A percentile compares a stretch with the other conserved stretches of the same genome.
These are phyloP conservation scores for Lichina pygmaea DNA, from an alignment of 495 filamentous ascomycete genomes.

Conservation along the genomic window DNA sequence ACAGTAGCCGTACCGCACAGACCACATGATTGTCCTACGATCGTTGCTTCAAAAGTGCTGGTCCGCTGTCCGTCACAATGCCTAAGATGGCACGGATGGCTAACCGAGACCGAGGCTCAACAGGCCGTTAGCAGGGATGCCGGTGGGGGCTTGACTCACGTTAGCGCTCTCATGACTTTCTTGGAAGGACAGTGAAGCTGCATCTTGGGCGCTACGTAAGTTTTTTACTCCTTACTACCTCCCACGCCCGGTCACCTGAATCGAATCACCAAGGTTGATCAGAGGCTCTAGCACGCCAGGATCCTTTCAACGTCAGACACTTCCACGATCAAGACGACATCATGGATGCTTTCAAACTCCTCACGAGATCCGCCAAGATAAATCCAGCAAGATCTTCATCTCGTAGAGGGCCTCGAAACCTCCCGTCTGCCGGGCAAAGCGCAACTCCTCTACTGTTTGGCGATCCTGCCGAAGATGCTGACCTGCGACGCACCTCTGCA, in stretches of 20 bases:
- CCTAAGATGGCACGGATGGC: too few species aligned
- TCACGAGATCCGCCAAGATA: slow-evolving; percentile 25
- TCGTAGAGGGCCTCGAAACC: slow-evolving; percentile 4
- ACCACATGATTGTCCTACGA: too few species aligned
- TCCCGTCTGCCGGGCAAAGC: slow-evolving; percentile 21
- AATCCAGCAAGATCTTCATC: slow-evolving; percentile 8
- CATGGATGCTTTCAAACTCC: slow-evolving; percentile 28
- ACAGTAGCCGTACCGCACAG: too few species aligned
- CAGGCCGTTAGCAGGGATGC: too few species aligned
- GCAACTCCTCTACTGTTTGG: slow-evolving; percentile 27
- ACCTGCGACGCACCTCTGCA: slow-evolving; percentile 2
- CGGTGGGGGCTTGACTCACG: too few species aligned
- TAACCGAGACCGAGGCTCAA: too few species aligned
- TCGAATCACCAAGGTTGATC: not conserved
- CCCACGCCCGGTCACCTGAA: not conserved
- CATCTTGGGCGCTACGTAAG: not conserved
- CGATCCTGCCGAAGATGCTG: slow-evolving; percentile 12
- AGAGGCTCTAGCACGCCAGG: not conserved
- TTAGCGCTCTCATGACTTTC: too few species aligned
- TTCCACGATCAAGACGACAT: not conserved
- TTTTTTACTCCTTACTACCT: too few species aligned
- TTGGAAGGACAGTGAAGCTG: too few species aligned
- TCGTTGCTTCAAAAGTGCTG: too few species aligned
- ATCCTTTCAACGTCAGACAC: too few species aligned
- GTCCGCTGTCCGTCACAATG: too few species aligned